These are phyloP conservation scores for Quercus agrifolia DNA, from an alignment of 306 rosid species.

Conservation along the genomic window DNA sequence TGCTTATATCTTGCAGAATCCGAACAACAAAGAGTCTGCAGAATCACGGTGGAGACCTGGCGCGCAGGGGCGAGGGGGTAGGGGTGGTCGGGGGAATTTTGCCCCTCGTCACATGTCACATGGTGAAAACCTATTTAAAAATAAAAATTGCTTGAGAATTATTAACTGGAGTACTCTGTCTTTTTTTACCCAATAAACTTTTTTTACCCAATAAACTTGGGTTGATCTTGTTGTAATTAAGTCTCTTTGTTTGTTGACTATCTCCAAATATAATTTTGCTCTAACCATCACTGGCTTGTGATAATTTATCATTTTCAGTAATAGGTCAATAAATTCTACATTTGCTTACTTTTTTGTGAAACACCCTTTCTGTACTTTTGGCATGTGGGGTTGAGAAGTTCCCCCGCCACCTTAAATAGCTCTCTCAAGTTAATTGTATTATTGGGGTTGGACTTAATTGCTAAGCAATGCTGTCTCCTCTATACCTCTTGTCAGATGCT, in stretches of 20 bases:
- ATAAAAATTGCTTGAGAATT: constrained; percentile 13
- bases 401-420: no score
- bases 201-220: neutral
- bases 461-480: constrained; percentile 20
- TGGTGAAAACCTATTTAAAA: constrained; percentile 47
- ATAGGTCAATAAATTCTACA: neutral
- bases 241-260: neutral
- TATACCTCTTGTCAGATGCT: constrained; percentile 55
- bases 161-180: neutral
- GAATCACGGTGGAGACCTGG: constrained; percentile 79
- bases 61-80: constrained; percentile 68
- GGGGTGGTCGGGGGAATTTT: constrained; percentile 72
- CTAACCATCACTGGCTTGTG: neutral
- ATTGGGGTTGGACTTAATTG: constrained; percentile 15
- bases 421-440: constrained; percentile 20
- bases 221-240: neutral
- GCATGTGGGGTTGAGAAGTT: neutral
- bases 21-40: constrained; percentile 63
- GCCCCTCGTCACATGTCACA: constrained; percentile 52
- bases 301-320: neutral
- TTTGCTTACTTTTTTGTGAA: neutral
- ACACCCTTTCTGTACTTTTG: neutral
- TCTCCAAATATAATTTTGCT: constrained; percentile 13
- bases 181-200: neutral
- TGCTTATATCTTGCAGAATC: constrained; percentile 56